phyloP scores from a whole-genome alignment of 2,329 filamentous ascomycete species.

The Colletotrichum neosansevieriae region DNA sequence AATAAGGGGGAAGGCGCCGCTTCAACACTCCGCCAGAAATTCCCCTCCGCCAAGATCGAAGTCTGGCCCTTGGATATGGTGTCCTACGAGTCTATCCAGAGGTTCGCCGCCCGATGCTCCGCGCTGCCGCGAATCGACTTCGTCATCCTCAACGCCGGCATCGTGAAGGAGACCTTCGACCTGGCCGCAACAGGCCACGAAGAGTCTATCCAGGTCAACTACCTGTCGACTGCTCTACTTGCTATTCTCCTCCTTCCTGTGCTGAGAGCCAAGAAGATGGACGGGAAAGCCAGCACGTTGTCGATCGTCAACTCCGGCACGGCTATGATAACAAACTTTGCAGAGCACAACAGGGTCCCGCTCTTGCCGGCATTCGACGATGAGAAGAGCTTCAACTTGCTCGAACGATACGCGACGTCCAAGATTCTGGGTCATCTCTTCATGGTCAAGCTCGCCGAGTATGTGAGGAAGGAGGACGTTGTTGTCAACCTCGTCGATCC shows the following conservation, averaged over 20 bases:
- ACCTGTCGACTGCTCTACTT: conserved; percentile 63
- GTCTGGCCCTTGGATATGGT: conserved; percentile 57
- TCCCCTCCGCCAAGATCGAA: conserved; percentile 51
- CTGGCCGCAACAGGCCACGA: conserved; percentile 52
- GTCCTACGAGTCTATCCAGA: conserved; percentile 53
- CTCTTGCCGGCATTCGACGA: conserved; percentile 49
- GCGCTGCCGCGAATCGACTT: conserved; percentile 53
- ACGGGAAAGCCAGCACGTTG: conserved; percentile 43
- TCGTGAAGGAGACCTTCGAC: conserved; percentile 42
- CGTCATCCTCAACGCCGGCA: conserved; percentile 52
- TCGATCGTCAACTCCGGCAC: conserved; percentile 50
- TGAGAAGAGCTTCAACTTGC: conserved; percentile 39
- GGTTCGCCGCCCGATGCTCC: conserved; percentile 50
- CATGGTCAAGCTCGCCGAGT: conserved; percentile 50
- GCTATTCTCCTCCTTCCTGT: conserved; percentile 51
- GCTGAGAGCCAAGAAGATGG: conserved; percentile 45
- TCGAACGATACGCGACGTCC: conserved; percentile 43
- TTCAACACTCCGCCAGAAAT: conserved; percentile 45
- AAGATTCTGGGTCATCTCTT: conserved; percentile 52
- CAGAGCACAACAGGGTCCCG: conserved; percentile 40
- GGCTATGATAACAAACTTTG: conserved; percentile 43
- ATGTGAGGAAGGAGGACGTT: conserved; percentile 54
- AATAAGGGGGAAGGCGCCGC: conserved; percentile 58
- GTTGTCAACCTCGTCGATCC: conserved; percentile 62
- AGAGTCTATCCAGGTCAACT: conserved; percentile 62